These are phyloP conservation scores for Herpotrichia juniperi DNA, from an alignment of 2,329 filamentous ascomycete genomes.

Conservation along the genomic window DNA sequence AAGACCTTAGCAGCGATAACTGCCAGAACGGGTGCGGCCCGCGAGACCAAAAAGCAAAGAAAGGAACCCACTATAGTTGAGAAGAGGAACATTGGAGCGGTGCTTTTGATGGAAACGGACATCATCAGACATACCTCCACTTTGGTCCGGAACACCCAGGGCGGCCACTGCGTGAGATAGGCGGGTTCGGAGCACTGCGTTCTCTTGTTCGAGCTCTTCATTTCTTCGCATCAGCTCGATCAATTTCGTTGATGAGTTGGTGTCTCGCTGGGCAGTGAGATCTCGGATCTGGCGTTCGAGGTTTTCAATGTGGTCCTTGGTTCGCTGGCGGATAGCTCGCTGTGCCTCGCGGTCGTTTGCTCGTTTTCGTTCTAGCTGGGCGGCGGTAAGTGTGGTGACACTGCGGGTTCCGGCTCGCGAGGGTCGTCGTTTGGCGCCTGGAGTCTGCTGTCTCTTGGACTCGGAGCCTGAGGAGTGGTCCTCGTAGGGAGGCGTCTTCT, in stretches of 20 bases:
- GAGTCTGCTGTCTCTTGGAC: constrained; percentile 40
- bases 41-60: constrained; percentile 36
- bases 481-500: constrained; percentile 45
- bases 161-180: constrained; percentile 53
- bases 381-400: constrained; percentile 62
- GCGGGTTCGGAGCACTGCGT: constrained; percentile 57
- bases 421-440: constrained; percentile 52
- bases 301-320: constrained; percentile 64
- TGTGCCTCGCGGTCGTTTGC: constrained; percentile 67
- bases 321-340: constrained; percentile 63
- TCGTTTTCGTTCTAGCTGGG: constrained; percentile 64
- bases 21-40: constrained; percentile 30
- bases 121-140: constrained; percentile 41
- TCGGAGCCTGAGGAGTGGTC: constrained; percentile 48
- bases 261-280: constrained; percentile 55
- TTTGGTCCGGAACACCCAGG: constrained; percentile 42
- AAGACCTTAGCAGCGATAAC: constrained; percentile 25
- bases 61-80: constrained; percentile 15
- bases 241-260: constrained; percentile 52
- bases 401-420: constrained; percentile 63
- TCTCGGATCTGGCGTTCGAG: constrained; percentile 62
- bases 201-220: constrained; percentile 61
- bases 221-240: constrained; percentile 60
- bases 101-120: constrained; percentile 24
- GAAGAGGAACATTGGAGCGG: constrained; percentile 31